Conservation (phyloP, 331 rosid species). For the Quercus tomentella region DNA sequence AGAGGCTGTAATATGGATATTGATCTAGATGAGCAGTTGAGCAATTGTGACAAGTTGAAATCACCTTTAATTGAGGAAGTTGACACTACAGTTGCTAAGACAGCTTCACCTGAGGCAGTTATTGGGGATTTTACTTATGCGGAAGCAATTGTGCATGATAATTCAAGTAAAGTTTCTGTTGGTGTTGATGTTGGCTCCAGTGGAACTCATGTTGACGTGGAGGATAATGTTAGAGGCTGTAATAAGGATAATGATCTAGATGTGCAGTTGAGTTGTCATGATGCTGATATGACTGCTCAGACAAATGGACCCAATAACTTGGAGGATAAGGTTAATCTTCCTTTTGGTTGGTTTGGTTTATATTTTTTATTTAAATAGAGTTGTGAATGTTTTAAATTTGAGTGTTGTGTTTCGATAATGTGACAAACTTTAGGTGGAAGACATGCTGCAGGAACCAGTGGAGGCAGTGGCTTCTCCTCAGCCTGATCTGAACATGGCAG, state of each 20-base stretch:
- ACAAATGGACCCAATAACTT: constrained; percentile 25
- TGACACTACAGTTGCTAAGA: constrained; percentile 22
- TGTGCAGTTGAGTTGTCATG: constrained; percentile 7
- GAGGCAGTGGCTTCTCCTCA: constrained; percentile 29
- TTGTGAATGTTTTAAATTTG: constrained; percentile 19
- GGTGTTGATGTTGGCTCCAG: constrained; percentile 24
- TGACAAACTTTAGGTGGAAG: constrained; percentile 42
- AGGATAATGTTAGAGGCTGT: background rate
- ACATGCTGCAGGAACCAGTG: constrained; percentile 16
- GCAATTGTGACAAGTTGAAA: constrained; percentile 19
- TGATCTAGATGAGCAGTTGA: constrained; percentile 4
- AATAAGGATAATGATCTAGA: background rate
- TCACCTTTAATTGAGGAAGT: constrained; percentile 17
- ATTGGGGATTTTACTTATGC: constrained; percentile 13
- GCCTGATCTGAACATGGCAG: constrained; percentile 22
- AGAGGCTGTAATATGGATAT: background rate
- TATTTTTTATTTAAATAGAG: background rate
- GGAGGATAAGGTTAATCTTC: constrained; percentile 32
- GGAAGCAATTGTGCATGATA: constrained; percentile 20
- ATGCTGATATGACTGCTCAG: constrained; percentile 13
- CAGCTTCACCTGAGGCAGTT: constrained; percentile 20
- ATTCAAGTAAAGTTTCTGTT: constrained; percentile 24
- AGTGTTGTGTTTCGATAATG: background rate
- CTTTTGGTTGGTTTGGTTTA: background rate
- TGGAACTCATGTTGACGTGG: constrained; percentile 7